Conservation (phyloP, 1,284 basidiomycete genomes). For the Pyrrhoderma noxium region DNA sequence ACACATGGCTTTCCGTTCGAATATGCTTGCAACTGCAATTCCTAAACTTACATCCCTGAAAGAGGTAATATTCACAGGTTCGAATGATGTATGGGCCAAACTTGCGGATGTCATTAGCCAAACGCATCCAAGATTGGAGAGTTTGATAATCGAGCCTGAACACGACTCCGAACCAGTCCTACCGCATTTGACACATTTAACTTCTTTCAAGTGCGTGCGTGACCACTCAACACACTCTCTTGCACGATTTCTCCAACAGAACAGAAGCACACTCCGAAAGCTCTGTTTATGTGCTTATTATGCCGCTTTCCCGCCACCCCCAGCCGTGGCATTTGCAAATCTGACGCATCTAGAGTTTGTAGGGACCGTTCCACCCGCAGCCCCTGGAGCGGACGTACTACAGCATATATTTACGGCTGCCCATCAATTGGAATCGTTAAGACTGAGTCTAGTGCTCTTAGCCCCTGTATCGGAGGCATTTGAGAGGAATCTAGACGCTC, state of each 20-base stretch:
- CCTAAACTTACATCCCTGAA: constrained; percentile 52
- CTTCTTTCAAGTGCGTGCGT: constrained; percentile 46
- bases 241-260: constrained; percentile 44
- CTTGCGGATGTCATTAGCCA: constrained; percentile 47
- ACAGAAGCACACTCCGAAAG: constrained; percentile 45
- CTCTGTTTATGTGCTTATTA: constrained; percentile 46
- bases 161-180: constrained; percentile 39
- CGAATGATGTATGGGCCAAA: constrained; percentile 43
- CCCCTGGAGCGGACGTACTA: constrained; percentile 38
- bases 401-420: constrained; percentile 52
- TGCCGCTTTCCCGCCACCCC: constrained; percentile 48
- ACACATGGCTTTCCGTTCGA: constrained; percentile 56
- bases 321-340: constrained; percentile 47
- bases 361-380: constrained; percentile 39
- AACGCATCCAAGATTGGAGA: constrained; percentile 43
- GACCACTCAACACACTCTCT: constrained; percentile 34
- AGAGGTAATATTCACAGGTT: constrained; percentile 54
- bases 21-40: constrained; percentile 61
- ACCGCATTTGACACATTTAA: constrained; percentile 50
- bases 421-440: constrained; percentile 54
- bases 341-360: constrained; percentile 57
- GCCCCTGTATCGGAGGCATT: constrained; percentile 44
- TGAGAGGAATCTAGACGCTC: constrained; percentile 27
- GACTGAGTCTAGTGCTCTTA: constrained; percentile 46
- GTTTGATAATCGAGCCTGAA: constrained; percentile 36